phyloP scores from a whole-genome alignment of 495 filamentous ascomycete genomes.

The Penicillium silybi region DNA sequence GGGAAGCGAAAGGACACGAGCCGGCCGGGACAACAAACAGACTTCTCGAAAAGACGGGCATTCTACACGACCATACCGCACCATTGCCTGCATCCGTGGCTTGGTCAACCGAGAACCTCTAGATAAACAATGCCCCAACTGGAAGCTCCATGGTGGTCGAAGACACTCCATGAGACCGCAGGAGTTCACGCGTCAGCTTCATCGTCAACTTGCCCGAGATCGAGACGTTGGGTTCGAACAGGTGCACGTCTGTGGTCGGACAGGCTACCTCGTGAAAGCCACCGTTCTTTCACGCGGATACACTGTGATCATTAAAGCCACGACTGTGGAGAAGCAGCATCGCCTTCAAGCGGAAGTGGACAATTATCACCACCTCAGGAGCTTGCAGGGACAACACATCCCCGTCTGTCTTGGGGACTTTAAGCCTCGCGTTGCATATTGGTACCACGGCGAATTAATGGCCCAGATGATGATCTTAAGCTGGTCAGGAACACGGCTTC shows the following conservation, averaged over 20 bases:
- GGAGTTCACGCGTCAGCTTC: slow-evolving; percentile 23
- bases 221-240: slow-evolving; percentile 22
- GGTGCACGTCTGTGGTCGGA: slow-evolving; percentile 24
- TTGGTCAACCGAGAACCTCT: slow-evolving; percentile 20
- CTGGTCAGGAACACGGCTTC: slow-evolving; percentile 22
- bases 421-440: slow-evolving; percentile 20
- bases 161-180: slow-evolving; percentile 14
- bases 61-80: slow-evolving; percentile 22
- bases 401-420: slow-evolving; percentile 22
- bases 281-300: slow-evolving; percentile 26
- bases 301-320: slow-evolving; percentile 28
- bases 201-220: slow-evolving; percentile 21
- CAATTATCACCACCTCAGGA: slow-evolving; percentile 21
- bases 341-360: slow-evolving; percentile 20
- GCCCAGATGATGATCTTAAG: slow-evolving; percentile 23
- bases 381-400: slow-evolving; percentile 18
- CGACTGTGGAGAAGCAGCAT: slow-evolving; percentile 21
- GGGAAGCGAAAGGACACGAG: slow-evolving; percentile 11
- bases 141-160: slow-evolving; percentile 12
- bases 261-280: slow-evolving; percentile 28
- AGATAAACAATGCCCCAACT: slow-evolving; percentile 26
- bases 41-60: slow-evolving; percentile 13
- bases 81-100: slow-evolving; percentile 23
- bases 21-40: slow-evolving; percentile 10
- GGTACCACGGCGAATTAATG: slow-evolving; percentile 26